These are phyloP conservation scores for Lycium ferocissimum DNA, from an alignment of 257 asterid genomes.

Conservation along the genomic window DNA sequence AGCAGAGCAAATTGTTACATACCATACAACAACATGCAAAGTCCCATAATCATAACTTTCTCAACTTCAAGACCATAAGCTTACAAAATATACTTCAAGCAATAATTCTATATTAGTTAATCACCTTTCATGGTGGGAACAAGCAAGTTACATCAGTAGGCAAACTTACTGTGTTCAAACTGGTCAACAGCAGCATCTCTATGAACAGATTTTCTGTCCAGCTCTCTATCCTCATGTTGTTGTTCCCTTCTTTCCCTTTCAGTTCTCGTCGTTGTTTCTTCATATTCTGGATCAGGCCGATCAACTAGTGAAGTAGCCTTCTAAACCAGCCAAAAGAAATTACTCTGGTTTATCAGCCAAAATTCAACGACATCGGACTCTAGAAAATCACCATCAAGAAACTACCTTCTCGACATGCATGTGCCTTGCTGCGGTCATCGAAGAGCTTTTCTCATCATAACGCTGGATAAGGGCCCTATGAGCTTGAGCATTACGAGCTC, in stretches of 20 bases:
- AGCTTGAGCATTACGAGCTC: constrained; percentile 50
- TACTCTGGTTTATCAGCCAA: constrained; percentile 30
- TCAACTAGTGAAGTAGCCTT: constrained; percentile 56
- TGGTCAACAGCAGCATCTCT: constrained; percentile 56
- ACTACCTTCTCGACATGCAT: constrained; percentile 69
- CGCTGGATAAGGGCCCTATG: constrained; percentile 52
- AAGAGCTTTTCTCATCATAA: constrained; percentile 66
- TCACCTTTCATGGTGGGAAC: neutral
- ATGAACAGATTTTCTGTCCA: constrained; percentile 54
- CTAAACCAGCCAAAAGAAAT: constrained; percentile 48
- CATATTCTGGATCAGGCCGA: constrained; percentile 52
- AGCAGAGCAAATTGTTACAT: constrained; percentile 1
- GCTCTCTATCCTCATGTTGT: constrained; percentile 54
- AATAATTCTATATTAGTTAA: neutral
- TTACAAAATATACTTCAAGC: neutral
- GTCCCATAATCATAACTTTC: constrained; percentile 26
- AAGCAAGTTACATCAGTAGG: constrained; percentile 3
- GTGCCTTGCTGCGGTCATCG: constrained; percentile 53
- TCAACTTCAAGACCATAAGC: neutral
- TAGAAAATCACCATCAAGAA: constrained; percentile 35
- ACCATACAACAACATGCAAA: constrained; percentile 13
- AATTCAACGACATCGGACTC: constrained; percentile 25
- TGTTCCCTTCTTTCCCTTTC: constrained; percentile 54
- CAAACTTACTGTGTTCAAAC: constrained; percentile 63
- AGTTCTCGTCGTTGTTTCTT: constrained; percentile 37